These are phyloP conservation scores for Aristolochia contorta DNA, from an alignment of 164 flowering plant genomes.

Conservation along the genomic window DNA sequence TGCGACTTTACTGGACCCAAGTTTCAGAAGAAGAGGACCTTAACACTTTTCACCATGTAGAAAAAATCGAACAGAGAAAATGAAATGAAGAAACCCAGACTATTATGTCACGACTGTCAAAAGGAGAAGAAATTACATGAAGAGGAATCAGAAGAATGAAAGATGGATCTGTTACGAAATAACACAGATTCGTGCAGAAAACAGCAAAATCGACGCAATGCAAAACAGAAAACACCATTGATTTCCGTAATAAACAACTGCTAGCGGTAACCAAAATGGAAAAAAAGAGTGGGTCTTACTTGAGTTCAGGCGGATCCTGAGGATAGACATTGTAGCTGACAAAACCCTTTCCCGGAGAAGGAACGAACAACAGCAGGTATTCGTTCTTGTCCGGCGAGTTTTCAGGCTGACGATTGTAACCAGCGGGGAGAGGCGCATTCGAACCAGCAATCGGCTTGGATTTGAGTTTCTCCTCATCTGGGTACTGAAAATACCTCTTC, in stretches of 20 bases:
- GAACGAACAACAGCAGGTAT: slow-evolving; percentile 27
- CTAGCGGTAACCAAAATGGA: background rate
- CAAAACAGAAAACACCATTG: no score
- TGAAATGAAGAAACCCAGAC: background rate
- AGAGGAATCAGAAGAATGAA: background rate
- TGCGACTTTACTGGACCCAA: background rate
- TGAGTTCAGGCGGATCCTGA: slow-evolving; percentile 20
- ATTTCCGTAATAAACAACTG: no score
- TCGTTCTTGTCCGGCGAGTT: slow-evolving; percentile 13
- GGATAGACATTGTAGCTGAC: slow-evolving; percentile 29
- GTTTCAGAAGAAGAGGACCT: background rate
- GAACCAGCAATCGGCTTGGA: slow-evolving; percentile 6
- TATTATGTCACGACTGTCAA: background rate
- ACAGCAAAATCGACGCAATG: background rate
- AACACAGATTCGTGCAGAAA: no score
- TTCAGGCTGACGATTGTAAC: slow-evolving; percentile 12
- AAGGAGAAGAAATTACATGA: background rate
- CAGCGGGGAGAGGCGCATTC: slow-evolving; percentile 16
- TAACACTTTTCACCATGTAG: no score
- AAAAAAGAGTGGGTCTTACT: slow-evolving; percentile 7
- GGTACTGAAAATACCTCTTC: slow-evolving; percentile 16
- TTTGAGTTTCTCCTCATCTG: slow-evolving; percentile 20
- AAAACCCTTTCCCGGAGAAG: slow-evolving; percentile 5
- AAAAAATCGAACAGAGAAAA: background rate
- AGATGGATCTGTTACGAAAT: no score